Base-by-base conservation (phyloP, 495 filamentous ascomycete genomes). In the Penicillium roqueforti region DNA sequence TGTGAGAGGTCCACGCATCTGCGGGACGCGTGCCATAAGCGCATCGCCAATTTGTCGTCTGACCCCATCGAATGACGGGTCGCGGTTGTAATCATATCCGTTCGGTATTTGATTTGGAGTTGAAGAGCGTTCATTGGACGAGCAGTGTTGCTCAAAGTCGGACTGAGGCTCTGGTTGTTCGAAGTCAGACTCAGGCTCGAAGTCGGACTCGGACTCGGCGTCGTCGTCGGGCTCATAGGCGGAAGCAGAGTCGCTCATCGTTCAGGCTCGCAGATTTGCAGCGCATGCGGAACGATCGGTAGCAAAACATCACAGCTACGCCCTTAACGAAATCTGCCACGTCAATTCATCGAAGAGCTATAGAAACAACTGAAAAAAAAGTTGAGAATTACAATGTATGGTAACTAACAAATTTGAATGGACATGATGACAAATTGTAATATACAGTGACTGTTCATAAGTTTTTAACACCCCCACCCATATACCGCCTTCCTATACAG, bases 191-290 rank as follows among this genome's bases (percentile, higher is more conserved):
- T 65, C 47, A 23, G 34, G 31, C 41, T 39, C 47, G 57, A n/a
- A n/a, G n/a, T 69, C 63, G 34, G 62, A 64, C n/a, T 65, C 47
- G 18, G 34, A 39, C 41, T 39, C 47, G 57, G 53, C 47, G 49
- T 67, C 63, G 47, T 75, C 68, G 59, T 67, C 66, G 44, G 63
- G 62, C 44, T 66, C 61, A 54, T 62, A 70, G 38, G 31, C 42
- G 42, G 51, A 45, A 42, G 64, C 61, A 49, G 67, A 60, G 56
- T 63, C 72, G 70, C 71, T 74, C 71, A 76, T 76, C 48, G 59
- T 74, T 61, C 38, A 48, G 51, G 59, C 51, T 60, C 36, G 61
- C 54, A 58, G 42, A 52, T 52, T 59, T 40, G 53, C 60, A 56
- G 60, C 56, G 47, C 57, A 59, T 50, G 28, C 56, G 43, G 22